Evolutionary conservation across 208 protist species (phyloP).

Genomic region (Crithidia sp.): DNA sequence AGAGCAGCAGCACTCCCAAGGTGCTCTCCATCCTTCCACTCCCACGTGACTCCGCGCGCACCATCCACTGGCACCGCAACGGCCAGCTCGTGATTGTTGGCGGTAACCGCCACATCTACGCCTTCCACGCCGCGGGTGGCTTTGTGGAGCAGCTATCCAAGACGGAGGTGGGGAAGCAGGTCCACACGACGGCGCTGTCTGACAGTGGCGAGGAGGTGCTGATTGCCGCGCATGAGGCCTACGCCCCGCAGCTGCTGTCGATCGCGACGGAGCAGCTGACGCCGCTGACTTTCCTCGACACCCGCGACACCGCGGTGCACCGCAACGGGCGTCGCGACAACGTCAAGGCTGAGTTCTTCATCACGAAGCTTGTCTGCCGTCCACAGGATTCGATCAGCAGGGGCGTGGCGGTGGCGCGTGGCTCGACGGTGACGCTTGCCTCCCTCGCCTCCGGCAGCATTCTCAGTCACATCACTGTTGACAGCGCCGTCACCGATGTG

Average conservation of each 20-base stretch:
- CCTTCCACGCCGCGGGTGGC: slow-evolving; percentile 80
- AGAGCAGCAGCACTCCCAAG: slow-evolving; percentile 42
- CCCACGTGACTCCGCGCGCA: slow-evolving; percentile 68
- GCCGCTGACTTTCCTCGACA: slow-evolving; percentile 74
- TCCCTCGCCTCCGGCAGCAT: slow-evolving; percentile 76
- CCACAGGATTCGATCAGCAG: slow-evolving; percentile 22
- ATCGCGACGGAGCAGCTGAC: slow-evolving; percentile 70
- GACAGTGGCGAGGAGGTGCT: slow-evolving; percentile 76
- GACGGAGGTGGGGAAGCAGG: slow-evolving; percentile 48
- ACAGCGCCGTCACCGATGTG: slow-evolving; percentile 55
- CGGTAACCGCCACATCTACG: slow-evolving; percentile 80
- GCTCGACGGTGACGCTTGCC: slow-evolving; percentile 64
- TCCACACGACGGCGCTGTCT: slow-evolving; percentile 64
- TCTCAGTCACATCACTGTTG: slow-evolving; percentile 50
- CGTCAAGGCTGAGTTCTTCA: slow-evolving; percentile 63
- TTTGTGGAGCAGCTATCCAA: slow-evolving; percentile 85
- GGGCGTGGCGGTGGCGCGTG: slow-evolving; percentile 58
- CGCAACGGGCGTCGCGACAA: slow-evolving; percentile 71
- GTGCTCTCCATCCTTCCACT: slow-evolving; percentile 76
- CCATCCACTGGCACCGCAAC: slow-evolving; percentile 85
- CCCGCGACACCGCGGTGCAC: slow-evolving; percentile 63
- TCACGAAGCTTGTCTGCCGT: slow-evolving; percentile 42
- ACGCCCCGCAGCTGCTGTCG: slow-evolving; percentile 59
- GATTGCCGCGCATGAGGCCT: slow-evolving; percentile 61
- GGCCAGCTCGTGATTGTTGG: slow-evolving; percentile 79